phyloP scores from a whole-genome alignment of 768 basidiomycete species.

The Boletus bicolor region DNA sequence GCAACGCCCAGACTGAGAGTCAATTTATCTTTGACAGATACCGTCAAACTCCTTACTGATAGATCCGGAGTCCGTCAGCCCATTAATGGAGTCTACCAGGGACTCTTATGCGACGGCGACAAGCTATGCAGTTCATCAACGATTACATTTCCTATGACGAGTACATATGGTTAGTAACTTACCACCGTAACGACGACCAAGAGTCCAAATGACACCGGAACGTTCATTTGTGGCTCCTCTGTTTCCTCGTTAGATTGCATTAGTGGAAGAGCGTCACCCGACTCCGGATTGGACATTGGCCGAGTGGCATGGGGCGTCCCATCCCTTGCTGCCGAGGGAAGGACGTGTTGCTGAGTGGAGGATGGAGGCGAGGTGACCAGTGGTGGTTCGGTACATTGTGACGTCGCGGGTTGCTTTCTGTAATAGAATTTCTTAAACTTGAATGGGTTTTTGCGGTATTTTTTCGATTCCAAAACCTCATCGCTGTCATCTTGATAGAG shows the following conservation, averaged over 20 bases:
- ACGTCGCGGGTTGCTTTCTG: constrained; percentile 3
- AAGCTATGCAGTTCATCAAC: constrained; percentile 31
- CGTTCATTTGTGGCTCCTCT: constrained; percentile 51
- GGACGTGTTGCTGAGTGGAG: too few relatives aligned
- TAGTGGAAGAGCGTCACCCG: background rate
- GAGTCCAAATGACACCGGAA: constrained; percentile 49
- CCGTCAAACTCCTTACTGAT: constrained; percentile 79
- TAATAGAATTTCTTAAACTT: constrained; percentile 17
- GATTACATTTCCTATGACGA: background rate
- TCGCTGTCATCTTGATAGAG: constrained; percentile 53
- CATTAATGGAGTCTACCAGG: constrained; percentile 79
- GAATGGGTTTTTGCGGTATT: constrained; percentile 43
- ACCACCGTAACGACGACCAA: constrained; percentile 63
- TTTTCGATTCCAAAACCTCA: constrained; percentile 36
- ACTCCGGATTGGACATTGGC: constrained; percentile 11
- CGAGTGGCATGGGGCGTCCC: background rate
- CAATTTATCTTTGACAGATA: constrained; percentile 86
- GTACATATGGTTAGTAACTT: constrained; percentile 21
- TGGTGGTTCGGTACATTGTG: background rate
- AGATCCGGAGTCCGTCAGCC: constrained; percentile 51
- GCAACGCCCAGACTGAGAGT: constrained; percentile 86
- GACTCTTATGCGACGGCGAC: constrained; percentile 58
- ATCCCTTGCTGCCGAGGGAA: too few relatives aligned
- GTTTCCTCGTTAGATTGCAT: constrained; percentile 26
- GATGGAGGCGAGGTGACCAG: constrained; percentile 4